Percentiles rank a stretch among this genome's conserved stretches.
phyloP scores from a whole-genome alignment of 371 early-diverging fungal species.

The Nematocida homosporus region DNA sequence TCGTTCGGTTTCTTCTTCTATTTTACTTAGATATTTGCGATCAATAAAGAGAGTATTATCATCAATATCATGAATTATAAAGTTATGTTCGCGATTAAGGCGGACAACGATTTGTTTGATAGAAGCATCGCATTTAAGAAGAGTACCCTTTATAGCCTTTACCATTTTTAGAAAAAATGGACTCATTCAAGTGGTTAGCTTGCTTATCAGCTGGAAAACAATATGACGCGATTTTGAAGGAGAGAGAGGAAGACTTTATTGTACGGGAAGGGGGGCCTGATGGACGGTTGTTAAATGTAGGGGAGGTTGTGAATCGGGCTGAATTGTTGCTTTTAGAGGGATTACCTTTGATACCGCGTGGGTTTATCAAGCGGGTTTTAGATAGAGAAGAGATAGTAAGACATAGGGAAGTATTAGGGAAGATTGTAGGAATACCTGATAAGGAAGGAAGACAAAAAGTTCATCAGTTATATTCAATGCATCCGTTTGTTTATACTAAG shows the following conservation, averaged over 20 bases:
- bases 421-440: constrained; percentile 7
- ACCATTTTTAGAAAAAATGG: constrained; percentile 65
- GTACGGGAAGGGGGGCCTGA: constrained; percentile 58
- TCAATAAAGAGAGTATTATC: constrained; percentile 65
- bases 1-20: constrained; percentile 60
- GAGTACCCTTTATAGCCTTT: constrained; percentile 61
- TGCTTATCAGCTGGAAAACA: constrained; percentile 23
- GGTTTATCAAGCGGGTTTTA: background rate
- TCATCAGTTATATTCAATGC: constrained; percentile 52
- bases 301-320: background rate
- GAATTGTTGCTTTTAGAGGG: background rate
- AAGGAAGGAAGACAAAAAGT: constrained; percentile 60
- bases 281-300: background rate
- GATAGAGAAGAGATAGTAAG: background rate
- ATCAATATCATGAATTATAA: constrained; percentile 67
- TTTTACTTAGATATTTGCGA: constrained; percentile 48
- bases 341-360: background rate
- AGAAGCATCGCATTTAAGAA: constrained; percentile 66
- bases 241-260: constrained; percentile 62
- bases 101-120: constrained; percentile 65
- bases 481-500: constrained; percentile 60
- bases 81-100: constrained; percentile 65
- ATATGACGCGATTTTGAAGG: constrained; percentile 35
- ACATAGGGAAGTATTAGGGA: background rate
- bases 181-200: constrained; percentile 30